Evolutionary conservation across 2,329 filamentous ascomycete genomes (phyloP).

Genomic region (Massarina eburnea): DNA sequence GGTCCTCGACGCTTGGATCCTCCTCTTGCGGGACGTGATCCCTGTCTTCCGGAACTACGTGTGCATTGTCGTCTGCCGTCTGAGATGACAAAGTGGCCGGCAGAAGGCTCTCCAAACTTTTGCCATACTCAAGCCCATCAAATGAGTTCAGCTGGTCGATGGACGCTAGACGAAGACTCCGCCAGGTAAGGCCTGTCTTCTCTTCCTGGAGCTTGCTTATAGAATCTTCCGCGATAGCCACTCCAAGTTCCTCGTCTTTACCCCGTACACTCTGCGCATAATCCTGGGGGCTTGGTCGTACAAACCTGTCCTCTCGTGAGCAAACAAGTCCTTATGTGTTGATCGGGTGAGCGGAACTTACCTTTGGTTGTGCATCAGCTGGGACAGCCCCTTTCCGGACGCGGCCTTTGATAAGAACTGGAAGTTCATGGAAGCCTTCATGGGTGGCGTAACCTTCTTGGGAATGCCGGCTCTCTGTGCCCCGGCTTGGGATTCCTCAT

Average conservation of each 20-base stretch:
- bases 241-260: constrained; percentile 84
- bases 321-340: constrained; percentile 8
- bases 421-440: constrained; percentile 21
- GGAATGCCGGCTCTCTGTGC: constrained; percentile 68
- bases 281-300: constrained; percentile 67
- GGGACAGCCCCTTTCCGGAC: constrained; percentile 63
- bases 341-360: constrained; percentile 41
- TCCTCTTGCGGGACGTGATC: constrained; percentile 39
- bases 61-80: constrained; percentile 36
- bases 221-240: constrained; percentile 68
- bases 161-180: constrained; percentile 78
- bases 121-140: constrained; percentile 78
- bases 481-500: constrained; percentile 67
- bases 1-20: constrained; percentile 43
- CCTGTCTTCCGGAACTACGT: constrained; percentile 39
- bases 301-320: constrained; percentile 56
- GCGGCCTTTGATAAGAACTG: constrained; percentile 74
- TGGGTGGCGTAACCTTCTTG: constrained; percentile 64
- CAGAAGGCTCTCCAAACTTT: constrained; percentile 60
- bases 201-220: constrained; percentile 63
- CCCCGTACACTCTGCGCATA: constrained; percentile 74
- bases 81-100: constrained; percentile 37
- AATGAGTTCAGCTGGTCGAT: constrained; percentile 74
- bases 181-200: constrained; percentile 89
- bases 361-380: constrained; percentile 65